Evolutionary conservation across 2,329 filamentous ascomycete genomes (phyloP).

Genomic region (Penicillium rolfsii): DNA sequence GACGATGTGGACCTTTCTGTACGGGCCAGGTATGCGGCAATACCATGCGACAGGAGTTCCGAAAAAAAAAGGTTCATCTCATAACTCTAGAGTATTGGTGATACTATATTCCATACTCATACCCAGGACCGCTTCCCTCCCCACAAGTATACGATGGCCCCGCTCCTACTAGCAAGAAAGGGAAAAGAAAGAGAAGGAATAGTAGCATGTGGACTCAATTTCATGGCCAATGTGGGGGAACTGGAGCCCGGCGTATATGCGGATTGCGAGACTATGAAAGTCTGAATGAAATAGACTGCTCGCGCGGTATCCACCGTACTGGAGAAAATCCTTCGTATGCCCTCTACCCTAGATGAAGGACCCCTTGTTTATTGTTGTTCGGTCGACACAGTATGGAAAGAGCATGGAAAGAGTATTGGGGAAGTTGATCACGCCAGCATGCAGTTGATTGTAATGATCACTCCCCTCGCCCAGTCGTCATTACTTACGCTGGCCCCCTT

Average conservation of each 20-base stretch:
- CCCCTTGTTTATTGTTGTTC: neutral
- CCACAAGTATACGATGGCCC: neutral
- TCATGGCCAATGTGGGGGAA: conserved; percentile 24
- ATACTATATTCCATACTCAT: neutral
- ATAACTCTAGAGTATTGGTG: neutral
- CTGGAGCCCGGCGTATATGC: conserved; percentile 24
- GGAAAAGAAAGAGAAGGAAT: conserved; percentile 3
- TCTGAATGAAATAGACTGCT: conserved; percentile 29
- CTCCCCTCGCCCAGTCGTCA: neutral
- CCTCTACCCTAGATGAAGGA: neutral
- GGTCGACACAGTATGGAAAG: neutral
- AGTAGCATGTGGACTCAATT: conserved; percentile 14
- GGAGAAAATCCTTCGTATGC: conserved; percentile 19
- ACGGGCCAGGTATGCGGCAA: conserved; percentile 16
- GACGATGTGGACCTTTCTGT: conserved; percentile 13
- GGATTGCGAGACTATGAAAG: conserved; percentile 26
- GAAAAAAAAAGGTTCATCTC: neutral
- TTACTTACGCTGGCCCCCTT: conserved; percentile 8
- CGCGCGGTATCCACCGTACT: conserved; percentile 19
- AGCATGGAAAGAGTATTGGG: neutral
- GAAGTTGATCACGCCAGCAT: neutral
- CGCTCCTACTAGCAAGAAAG: neutral
- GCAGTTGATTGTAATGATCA: neutral
- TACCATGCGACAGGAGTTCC: conserved; percentile 2
- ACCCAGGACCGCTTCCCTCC: neutral